Conservation (phyloP, 1,284 basidiomycete genomes). For the Cystobasidium slooffiae region DNA sequence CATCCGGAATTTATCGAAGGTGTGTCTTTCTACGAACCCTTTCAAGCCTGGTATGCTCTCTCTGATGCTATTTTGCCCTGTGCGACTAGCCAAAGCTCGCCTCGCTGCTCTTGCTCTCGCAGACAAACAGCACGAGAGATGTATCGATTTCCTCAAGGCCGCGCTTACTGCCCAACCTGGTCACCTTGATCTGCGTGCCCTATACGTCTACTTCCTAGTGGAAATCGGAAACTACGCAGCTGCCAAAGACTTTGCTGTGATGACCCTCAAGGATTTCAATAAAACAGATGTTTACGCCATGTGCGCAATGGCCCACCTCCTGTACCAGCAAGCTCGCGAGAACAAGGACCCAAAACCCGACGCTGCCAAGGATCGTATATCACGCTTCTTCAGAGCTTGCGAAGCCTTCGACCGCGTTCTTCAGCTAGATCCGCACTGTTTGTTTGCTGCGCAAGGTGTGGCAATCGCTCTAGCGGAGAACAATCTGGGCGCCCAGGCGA, state of each 20-base stretch:
- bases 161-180: slow-evolving; percentile 70
- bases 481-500: slow-evolving; percentile 63
- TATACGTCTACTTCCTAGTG: slow-evolving; percentile 83
- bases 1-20: slow-evolving; percentile 95
- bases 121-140: slow-evolving; percentile 73
- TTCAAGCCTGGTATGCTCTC: background rate
- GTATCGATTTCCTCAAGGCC: slow-evolving; percentile 85
- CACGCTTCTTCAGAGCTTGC: slow-evolving; percentile 76
- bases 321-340: slow-evolving; percentile 82
- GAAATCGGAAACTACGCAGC: slow-evolving; percentile 70
- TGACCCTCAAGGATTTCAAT: slow-evolving; percentile 79
- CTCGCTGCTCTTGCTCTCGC: slow-evolving; percentile 76
- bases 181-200: slow-evolving; percentile 75
- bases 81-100: slow-evolving; percentile 76
- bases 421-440: slow-evolving; percentile 76
- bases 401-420: slow-evolving; percentile 91
- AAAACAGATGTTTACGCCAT: slow-evolving; percentile 87
- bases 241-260: slow-evolving; percentile 82
- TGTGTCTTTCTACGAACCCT: slow-evolving; percentile 58
- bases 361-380: slow-evolving; percentile 72
- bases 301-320: slow-evolving; percentile 82
- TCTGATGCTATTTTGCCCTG: background rate
- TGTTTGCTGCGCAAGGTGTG: slow-evolving; percentile 87
- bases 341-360: slow-evolving; percentile 62
- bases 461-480: slow-evolving; percentile 91